These are phyloP conservation scores for Gastrolobium bilobum DNA, from an alignment of 306 rosid genomes.

Conservation along the genomic window DNA sequence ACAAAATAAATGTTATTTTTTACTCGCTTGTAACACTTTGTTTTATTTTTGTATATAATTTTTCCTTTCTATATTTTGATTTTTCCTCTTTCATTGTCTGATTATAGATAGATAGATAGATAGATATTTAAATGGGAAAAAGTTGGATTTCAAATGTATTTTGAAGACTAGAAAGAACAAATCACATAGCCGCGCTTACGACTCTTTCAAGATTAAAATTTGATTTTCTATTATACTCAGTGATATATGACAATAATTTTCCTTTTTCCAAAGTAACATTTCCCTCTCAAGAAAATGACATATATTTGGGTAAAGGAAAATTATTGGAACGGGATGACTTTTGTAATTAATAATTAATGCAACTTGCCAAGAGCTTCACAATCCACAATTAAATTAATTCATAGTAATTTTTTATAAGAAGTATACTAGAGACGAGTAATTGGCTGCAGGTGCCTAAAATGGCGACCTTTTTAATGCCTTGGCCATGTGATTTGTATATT, in stretches of 20 bases:
- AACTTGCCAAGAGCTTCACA: constrained; percentile 26
- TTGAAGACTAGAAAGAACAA: neutral
- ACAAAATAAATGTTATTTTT: neutral
- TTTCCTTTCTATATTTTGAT: neutral
- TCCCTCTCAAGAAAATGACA: constrained; percentile 15
- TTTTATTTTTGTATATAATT: neutral
- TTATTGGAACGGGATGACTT: neutral
- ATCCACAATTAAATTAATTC: neutral
- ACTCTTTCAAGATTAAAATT: neutral
- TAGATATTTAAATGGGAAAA: neutral
- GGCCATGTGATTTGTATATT: constrained; percentile 36
- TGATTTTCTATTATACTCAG: neutral
- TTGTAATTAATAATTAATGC: constrained; percentile 20
- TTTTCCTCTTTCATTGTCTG: neutral
- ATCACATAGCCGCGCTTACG: neutral
- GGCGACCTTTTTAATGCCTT: constrained; percentile 40
- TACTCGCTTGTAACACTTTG: neutral
- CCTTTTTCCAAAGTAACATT: neutral
- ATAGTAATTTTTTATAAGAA: neutral
- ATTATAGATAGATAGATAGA: neutral
- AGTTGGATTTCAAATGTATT: constrained; percentile 7
- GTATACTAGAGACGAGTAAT: neutral
- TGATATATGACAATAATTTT: neutral
- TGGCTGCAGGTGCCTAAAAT: constrained; percentile 11
- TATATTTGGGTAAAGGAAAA: neutral